Percentiles rank a stretch among this genome's conserved stretches.
Evolutionary conservation across 441 rosid genomes (phyloP).

Genomic region (Eutrema salsugineum): DNA sequence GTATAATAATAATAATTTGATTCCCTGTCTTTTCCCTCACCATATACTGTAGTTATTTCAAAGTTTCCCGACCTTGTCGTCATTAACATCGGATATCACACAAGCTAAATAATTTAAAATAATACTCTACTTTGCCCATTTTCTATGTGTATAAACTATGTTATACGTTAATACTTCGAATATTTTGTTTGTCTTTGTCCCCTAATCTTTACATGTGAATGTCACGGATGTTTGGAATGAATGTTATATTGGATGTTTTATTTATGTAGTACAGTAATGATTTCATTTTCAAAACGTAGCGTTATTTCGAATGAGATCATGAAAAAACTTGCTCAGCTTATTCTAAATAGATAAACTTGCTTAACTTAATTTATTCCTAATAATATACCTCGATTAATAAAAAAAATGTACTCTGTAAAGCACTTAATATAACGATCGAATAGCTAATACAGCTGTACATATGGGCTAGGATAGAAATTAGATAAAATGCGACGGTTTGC

Average conservation of each 20-base stretch:
- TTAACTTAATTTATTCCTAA: neutral
- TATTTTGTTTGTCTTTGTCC: neutral
- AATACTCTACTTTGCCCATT: neutral
- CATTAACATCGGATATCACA: conserved; percentile 4
- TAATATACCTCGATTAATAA: no score
- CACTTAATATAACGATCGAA: no score
- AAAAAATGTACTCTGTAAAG: no score
- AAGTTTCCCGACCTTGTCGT: neutral
- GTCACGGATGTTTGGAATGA: neutral
- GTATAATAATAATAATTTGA: neutral
- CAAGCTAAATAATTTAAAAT: neutral
- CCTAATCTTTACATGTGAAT: neutral
- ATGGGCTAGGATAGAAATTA: neutral
- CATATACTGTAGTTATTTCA: neutral
- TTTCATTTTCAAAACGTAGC: no score
- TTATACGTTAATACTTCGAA: neutral
- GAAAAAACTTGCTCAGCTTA: no score
- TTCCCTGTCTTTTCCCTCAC: neutral
- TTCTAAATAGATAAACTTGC: neutral
- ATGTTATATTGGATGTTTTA: neutral
- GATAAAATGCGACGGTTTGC: neutral
- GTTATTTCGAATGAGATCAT: no score
- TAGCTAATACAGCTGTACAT: neutral
- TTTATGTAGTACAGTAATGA: neutral
- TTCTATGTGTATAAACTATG: conserved; percentile 12